These are phyloP conservation scores for Candida hungchunana DNA, from an alignment of 805 yeast species.

Conservation along the genomic window DNA sequence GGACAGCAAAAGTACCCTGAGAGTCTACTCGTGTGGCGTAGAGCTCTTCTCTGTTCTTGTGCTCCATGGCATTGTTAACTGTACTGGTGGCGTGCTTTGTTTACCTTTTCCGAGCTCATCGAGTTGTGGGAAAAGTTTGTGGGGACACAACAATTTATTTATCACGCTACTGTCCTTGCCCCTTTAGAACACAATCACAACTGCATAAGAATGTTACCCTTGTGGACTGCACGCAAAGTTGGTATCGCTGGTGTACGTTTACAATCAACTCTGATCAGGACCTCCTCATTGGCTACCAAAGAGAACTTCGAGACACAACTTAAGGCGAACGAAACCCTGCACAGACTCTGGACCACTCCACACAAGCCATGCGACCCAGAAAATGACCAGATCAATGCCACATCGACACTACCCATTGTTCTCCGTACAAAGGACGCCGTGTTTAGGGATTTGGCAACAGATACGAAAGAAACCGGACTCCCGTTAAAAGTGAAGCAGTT, in stretches of 20 bases:
- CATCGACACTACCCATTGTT: constrained; percentile 30
- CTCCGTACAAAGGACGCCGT: constrained; percentile 27
- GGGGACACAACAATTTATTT: too few relatives aligned
- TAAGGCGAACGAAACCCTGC: constrained; percentile 8
- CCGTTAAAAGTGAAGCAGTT: constrained; percentile 33
- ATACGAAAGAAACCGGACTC: constrained; percentile 25
- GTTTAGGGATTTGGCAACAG: constrained; percentile 24
- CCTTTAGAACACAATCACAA: too few relatives aligned
- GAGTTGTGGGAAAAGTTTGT: too few relatives aligned
- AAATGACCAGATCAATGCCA: constrained; percentile 26
- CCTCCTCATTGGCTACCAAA: constrained; percentile 1
- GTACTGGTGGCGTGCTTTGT: background rate
- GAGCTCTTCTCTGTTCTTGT: constrained; percentile 16
- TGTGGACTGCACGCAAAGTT: too few relatives aligned
- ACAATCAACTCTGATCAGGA: constrained; percentile 8
- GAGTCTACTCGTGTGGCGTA: constrained; percentile 12
- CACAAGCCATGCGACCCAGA: constrained; percentile 1
- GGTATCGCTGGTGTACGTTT: too few relatives aligned
- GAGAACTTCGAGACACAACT: constrained; percentile 9
- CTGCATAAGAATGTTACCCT: too few relatives aligned
- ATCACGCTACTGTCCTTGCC: too few relatives aligned
- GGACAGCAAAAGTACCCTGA: constrained; percentile 33
- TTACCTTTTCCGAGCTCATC: constrained; percentile 1
- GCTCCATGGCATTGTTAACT: constrained; percentile 9
- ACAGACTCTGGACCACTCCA: constrained; percentile 12